phyloP scores from a whole-genome alignment of 2,329 filamentous ascomycete species.

The Aspergillus pseudoviridinutans region DNA sequence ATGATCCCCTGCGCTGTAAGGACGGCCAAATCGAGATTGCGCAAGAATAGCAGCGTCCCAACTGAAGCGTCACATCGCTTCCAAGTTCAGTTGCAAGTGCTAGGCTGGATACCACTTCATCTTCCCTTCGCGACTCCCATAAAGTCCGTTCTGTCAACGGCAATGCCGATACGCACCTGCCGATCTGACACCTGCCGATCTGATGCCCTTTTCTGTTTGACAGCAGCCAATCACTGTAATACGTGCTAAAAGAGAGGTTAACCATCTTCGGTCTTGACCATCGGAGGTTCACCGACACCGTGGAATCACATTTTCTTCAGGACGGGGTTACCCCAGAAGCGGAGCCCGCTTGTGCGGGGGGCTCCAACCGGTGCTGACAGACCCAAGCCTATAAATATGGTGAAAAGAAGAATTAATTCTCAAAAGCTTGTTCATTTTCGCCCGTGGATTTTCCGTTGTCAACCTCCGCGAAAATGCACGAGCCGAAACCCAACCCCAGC shows the following conservation, averaged over 20 bases:
- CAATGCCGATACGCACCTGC: not conserved
- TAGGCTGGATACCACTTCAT: not conserved
- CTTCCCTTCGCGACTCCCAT: not conserved
- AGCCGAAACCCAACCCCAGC: slow-evolving; percentile 12
- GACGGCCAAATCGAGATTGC: no score
- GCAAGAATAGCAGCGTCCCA: no score
- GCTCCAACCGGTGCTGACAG: not conserved
- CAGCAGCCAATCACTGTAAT: not conserved
- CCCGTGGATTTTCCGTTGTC: not conserved
- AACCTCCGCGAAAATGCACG: slow-evolving; percentile 12
- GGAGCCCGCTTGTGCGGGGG: not conserved
- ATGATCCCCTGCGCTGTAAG: no score
- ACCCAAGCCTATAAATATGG: not conserved
- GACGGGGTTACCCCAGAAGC: not conserved
- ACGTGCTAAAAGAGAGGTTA: not conserved
- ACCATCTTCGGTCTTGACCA: not conserved
- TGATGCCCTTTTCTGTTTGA: not conserved
- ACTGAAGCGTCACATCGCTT: not conserved
- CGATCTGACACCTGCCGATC: not conserved
- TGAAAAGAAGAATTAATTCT: not conserved
- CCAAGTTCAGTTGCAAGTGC: not conserved
- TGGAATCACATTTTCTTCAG: not conserved
- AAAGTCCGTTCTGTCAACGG: not conserved
- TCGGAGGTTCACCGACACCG: not conserved
- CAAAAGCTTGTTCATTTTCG: not conserved